These are phyloP conservation scores for Linnemannia zychae DNA, from an alignment of 192 early-diverging fungal species.

Conservation along the genomic window DNA sequence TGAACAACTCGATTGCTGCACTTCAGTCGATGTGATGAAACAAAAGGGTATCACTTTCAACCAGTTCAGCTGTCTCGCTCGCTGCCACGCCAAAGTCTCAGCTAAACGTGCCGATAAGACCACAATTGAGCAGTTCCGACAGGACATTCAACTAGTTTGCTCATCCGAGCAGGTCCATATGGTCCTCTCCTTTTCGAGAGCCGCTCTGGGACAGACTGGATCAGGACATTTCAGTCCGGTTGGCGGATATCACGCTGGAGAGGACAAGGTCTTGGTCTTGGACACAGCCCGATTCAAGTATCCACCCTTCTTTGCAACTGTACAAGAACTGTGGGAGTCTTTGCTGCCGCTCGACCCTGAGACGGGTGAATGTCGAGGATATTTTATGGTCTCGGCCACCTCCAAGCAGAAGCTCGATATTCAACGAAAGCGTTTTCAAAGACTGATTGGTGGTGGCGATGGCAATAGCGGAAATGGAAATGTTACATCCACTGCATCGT, in stretches of 20 bases:
- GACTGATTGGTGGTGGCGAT: background rate
- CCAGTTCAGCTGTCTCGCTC: conserved; percentile 89
- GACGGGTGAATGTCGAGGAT: conserved; percentile 87
- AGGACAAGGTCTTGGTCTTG: conserved; percentile 82
- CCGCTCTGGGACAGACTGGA: conserved; percentile 85
- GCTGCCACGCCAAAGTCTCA: conserved; percentile 85
- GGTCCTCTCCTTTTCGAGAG: conserved; percentile 88
- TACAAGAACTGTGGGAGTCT: conserved; percentile 82
- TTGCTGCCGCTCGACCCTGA: conserved; percentile 84
- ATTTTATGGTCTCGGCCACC: conserved; percentile 79
- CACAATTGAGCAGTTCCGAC: conserved; percentile 81
- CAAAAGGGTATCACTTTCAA: conserved; percentile 89
- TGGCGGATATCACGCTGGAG: conserved; percentile 80
- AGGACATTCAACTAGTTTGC: conserved; percentile 76
- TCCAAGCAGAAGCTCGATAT: conserved; percentile 26
- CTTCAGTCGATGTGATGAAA: conserved; percentile 76
- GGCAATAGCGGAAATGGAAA: too few species aligned
- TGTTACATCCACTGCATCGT: conserved; percentile 8
- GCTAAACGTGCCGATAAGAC: conserved; percentile 76
- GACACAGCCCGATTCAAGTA: conserved; percentile 94
- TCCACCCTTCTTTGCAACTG: conserved; percentile 86
- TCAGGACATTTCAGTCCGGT: conserved; percentile 86
- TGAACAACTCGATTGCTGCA: conserved; percentile 79
- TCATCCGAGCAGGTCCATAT: conserved; percentile 81
- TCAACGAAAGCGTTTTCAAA: conserved; percentile 9